Conservation (phyloP, 805 yeast genomes). For the Yarrowia keelungensis region DNA sequence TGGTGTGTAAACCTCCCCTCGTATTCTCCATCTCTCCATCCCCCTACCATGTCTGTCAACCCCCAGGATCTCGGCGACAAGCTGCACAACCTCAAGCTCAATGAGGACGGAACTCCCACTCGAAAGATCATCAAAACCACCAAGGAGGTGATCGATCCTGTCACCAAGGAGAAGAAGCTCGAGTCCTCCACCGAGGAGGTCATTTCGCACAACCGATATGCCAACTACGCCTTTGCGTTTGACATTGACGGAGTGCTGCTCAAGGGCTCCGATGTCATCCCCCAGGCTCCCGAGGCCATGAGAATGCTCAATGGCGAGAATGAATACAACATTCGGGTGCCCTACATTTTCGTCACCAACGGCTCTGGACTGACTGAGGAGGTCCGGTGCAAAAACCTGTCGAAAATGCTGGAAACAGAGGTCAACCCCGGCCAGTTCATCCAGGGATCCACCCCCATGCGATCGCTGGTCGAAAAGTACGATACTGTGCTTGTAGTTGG, state of each 20-base stretch:
- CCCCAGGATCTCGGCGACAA: constrained; percentile 33
- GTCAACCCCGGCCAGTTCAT: constrained; percentile 81
- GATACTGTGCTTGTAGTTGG: constrained; percentile 85
- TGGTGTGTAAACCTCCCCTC: neutral
- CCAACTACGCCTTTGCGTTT: constrained; percentile 75
- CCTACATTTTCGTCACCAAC: constrained; percentile 85
- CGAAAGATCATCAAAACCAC: constrained; percentile 36
- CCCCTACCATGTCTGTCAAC: constrained; percentile 15
- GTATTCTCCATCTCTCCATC: neutral
- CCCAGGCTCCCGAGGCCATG: constrained; percentile 78
- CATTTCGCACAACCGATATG: constrained; percentile 42
- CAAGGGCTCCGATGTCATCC: constrained; percentile 83
- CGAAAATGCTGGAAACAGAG: constrained; percentile 63
- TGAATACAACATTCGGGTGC: constrained; percentile 76
- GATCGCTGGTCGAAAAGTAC: constrained; percentile 71
- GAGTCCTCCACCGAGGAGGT: constrained; percentile 27
- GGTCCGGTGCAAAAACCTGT: constrained; percentile 74
- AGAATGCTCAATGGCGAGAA: constrained; percentile 77
- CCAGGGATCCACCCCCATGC: constrained; percentile 95
- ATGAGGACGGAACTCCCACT: constrained; percentile 9
- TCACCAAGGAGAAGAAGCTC: constrained; percentile 17
- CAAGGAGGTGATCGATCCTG: constrained; percentile 36
- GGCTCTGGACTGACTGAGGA: constrained; percentile 90
- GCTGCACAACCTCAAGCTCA: constrained; percentile 22
- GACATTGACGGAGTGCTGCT: constrained; percentile 93